Evolutionary conservation across 2,329 filamentous ascomycete species (phyloP), one percentile per base, ranked within the genome.

Genomic region (Xylaria arbuscula): DNA sequence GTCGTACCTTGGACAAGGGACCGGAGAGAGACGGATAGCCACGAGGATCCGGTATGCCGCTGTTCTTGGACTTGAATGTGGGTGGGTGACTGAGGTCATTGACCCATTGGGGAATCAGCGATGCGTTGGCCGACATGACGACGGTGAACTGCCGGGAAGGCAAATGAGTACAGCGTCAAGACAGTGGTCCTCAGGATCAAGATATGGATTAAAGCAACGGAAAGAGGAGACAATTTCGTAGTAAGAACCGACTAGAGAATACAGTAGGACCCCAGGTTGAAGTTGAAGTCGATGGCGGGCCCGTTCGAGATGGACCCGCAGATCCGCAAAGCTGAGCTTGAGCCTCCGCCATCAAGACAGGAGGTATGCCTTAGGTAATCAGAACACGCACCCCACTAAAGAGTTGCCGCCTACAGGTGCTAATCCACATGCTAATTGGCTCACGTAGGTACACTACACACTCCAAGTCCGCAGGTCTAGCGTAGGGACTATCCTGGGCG

Each of bases 41-140:
- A 62, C 93, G 93, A 58, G 96, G 96, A 80, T 99, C 94, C 67
- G 91, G 86, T 73, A 98, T 89, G 78, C 86, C 87, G 74, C 83
- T 78, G 59, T 87, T 85, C 81, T 93, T 93, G 60, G 89, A 81
- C 79, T 89, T 92, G 59, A 88, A 78, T 28, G 87, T 79, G 28
- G 93, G 89, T 38, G 93, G 88, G 53, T 88, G 88, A 77, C 90
- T 90, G 74, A 98, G 87, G 76, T 97, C 90, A 72, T 90, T 81
- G 40, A 95, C 93, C 96, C 96, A 99, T 85, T 87, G 84, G 40
- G 94, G 94, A 83, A 85, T 48, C 83, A 82, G 51, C 79, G 79
- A 68, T 65, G 77, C 73, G 67, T 79, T 68, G 11, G 70, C 65
- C 9, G 72, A 57, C 72, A 75, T 76, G 28, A 13, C 11, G 17